These are phyloP conservation scores for Daldinia caldariorum DNA, from an alignment of 495 filamentous ascomycete species.

Conservation along the genomic window DNA sequence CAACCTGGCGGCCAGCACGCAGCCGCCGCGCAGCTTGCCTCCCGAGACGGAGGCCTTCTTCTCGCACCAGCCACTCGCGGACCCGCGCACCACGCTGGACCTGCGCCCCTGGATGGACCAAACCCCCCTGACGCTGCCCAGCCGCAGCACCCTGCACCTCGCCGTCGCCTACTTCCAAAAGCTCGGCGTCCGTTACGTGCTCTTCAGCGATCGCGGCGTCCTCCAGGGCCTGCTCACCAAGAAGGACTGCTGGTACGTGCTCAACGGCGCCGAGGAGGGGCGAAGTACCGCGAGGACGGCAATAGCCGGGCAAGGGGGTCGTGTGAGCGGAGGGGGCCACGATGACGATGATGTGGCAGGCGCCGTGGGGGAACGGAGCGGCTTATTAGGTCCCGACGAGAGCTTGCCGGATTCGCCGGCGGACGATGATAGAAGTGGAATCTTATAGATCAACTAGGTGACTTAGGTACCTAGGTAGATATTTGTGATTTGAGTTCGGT, in stretches of 20 bases:
- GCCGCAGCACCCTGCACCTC: conserved; percentile 76
- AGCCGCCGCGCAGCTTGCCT: conserved; percentile 65
- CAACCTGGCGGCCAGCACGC: conserved; percentile 70
- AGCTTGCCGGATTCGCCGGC: conserved; percentile 15
- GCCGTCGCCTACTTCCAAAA: conserved; percentile 93
- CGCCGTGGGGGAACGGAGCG: conserved; percentile 15
- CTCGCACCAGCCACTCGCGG: conserved; percentile 80
- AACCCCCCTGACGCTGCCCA: conserved; percentile 89
- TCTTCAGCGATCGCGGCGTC: conserved; percentile 83
- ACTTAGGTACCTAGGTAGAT: too few species aligned
- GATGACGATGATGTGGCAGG: conserved; percentile 16
- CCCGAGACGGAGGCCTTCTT: conserved; percentile 84
- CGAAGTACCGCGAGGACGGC: conserved; percentile 5
- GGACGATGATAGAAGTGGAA: conserved; percentile 40
- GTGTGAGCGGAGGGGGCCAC: conserved; percentile 4
- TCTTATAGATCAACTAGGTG: conserved; percentile 30
- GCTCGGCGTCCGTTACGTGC: conserved; percentile 87
- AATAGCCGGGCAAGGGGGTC: conserved; percentile 36
- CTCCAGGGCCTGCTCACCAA: conserved; percentile 91
- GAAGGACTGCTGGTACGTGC: conserved; percentile 96
- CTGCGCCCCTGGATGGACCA: conserved; percentile 98
- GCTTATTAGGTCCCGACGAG: conserved; percentile 17
- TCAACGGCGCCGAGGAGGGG: conserved; percentile 80
- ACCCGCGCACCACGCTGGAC: conserved; percentile 82
- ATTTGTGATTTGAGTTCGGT: not conserved